Percentiles rank a stretch among this genome's conserved stretches.
phyloP scores from a whole-genome alignment of 495 filamentous ascomycete genomes.

The Podospora fimiseda region DNA sequence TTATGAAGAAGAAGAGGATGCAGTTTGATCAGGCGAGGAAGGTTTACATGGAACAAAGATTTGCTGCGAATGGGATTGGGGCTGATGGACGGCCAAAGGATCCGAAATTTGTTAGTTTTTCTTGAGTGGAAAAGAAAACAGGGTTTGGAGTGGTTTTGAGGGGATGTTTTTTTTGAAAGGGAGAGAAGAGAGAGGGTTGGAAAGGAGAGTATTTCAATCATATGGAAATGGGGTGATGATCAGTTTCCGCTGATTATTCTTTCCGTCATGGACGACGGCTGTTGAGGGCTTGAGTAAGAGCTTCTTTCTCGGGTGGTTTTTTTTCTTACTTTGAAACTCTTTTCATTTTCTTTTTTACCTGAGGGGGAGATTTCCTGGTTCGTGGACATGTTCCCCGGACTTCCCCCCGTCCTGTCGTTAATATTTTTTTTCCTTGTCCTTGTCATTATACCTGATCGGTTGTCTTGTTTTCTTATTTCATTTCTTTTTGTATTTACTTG shows the following conservation, averaged over 20 bases:
- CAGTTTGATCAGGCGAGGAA: slow-evolving; percentile 87
- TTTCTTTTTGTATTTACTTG: background rate
- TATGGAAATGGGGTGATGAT: background rate
- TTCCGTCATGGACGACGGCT: too few species aligned
- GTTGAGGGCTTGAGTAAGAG: too few species aligned
- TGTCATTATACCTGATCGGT: too few species aligned
- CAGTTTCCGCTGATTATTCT: too few species aligned
- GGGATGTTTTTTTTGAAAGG: too few species aligned
- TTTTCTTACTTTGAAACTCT: too few species aligned
- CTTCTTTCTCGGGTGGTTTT: too few species aligned
- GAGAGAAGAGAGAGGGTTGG: background rate
- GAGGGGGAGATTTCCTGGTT: too few species aligned
- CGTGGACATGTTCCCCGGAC: too few species aligned
- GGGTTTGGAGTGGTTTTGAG: too few species aligned
- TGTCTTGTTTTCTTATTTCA: background rate
- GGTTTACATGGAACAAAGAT: slow-evolving; percentile 74
- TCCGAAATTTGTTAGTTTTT: slow-evolving; percentile 93
- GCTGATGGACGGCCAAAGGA: slow-evolving; percentile 82
- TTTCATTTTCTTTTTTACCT: too few species aligned
- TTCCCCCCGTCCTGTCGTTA: background rate
- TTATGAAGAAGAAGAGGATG: slow-evolving; percentile 75
- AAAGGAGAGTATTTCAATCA: background rate
- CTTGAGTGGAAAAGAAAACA: slow-evolving; percentile 33
- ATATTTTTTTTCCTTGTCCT: background rate
- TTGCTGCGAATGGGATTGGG: slow-evolving; percentile 80